Evolutionary conservation across 768 basidiomycete genomes (phyloP), one percentile per base, ranked within the genome.

Genomic region (Termitomyces sp.): DNA sequence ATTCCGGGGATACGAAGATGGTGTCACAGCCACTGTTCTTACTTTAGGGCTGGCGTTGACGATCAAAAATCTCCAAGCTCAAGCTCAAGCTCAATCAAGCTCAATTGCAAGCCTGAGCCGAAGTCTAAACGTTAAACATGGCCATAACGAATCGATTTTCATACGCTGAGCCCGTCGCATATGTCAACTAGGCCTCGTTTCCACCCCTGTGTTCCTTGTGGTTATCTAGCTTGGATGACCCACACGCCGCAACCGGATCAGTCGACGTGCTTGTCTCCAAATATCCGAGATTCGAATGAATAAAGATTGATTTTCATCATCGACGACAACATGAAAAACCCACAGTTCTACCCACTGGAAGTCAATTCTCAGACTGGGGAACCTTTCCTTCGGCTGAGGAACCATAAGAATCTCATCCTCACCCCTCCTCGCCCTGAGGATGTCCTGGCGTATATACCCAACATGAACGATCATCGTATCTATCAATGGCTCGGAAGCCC

Each of bases 361-460:
- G 44, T 71, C 20, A 72, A 75, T 60, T 52, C 66, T 9, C 57
- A 60, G 31, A 73, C 72, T 22, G 68, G 69, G 37, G 74, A 77
- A 55, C 70, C 69, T 1, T 86, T 81, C 67, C 74, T 87, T 18
- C 80, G 77, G 13, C 74, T 87, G 16, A 64, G 62, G 55, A 61
- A 71, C 26, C 81, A 83, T 33, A 73, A 77, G 56, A 75, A 81
- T 59, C 80, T 87, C 60, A 78, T 87, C 54, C 59, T 87, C 41
- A 87, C 85, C 7, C 79, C 86, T n/a, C 81, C 81, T 16, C 80
- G 85, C 41, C 52, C 10, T 67, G 73, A 22, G 51, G 63, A 60
- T 45, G 52, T 37, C 10, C 22, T 18, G 4, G 46, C 51, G 5
- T 56, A 75, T 18, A 57, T 73, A 8, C 61, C 72, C 1, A 62